Conservation (phyloP, 257 asterid species). For the Buddleja alternifolia region DNA sequence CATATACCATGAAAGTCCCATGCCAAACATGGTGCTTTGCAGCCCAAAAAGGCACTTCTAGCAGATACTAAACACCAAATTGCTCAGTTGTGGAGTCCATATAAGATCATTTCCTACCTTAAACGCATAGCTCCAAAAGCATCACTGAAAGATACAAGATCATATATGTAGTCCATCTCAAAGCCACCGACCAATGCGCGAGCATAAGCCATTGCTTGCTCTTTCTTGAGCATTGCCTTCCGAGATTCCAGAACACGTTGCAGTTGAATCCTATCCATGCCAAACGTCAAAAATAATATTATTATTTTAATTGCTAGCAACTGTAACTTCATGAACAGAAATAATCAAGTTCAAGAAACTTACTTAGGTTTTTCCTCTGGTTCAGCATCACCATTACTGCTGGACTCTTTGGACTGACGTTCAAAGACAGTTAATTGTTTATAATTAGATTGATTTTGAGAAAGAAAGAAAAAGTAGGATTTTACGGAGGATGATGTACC, state of each 20-base stretch:
- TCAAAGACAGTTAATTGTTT: constrained; percentile 2
- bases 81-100: neutral
- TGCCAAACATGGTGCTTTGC: too few species aligned
- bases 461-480: neutral
- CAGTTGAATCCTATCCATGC: constrained; percentile 60
- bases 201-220: constrained; percentile 93
- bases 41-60: too few species aligned
- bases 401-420: constrained; percentile 44
- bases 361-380: constrained; percentile 68
- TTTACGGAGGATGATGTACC: constrained; percentile 38
- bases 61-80: too few species aligned
- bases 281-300: neutral
- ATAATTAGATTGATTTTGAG: neutral
- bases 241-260: constrained; percentile 75
- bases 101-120: constrained; percentile 45
- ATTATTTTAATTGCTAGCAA: constrained; percentile 1
- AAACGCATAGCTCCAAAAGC: constrained; percentile 83
- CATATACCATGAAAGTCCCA: too few species aligned
- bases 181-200: constrained; percentile 87
- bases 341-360: constrained; percentile 26
- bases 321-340: constrained; percentile 19
- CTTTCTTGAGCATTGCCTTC: constrained; percentile 74
- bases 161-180: constrained; percentile 60
- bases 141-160: constrained; percentile 69
- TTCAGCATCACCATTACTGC: constrained; percentile 40